Base-by-base conservation (phyloP, 805 yeast species). In the Ascoidea asiatica region DNA sequence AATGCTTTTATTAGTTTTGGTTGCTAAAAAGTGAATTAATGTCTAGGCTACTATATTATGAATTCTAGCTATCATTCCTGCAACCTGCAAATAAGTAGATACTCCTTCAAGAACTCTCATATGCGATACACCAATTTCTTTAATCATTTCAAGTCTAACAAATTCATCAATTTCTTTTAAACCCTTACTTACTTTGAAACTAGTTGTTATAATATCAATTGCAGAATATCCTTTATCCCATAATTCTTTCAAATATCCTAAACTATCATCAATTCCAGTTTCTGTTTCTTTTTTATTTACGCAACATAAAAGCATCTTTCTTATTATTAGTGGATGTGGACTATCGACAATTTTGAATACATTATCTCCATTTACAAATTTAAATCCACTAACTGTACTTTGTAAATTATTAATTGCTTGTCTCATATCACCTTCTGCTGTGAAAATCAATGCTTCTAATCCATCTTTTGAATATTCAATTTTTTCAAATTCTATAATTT, bases 341-440 rank as follows among this genome's bases (percentile, higher is more conserved):
- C 88, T 82, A 59, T 92, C 98, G 2, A 92, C 97, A 47, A 92
- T 85, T 58, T 83, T 86, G 70, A 88, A 92, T 17, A 92, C 98
- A 55, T 89, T 90, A 38, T 84, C 87, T 41, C 87, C 87, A 56
- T 78, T 84, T n/a, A 92, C 96, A 45, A 84, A 71, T 3, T 83
- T 89, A 63, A 89, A 89, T 2, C 98, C 98, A 1, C 96, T 87
- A 29, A 81, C 90, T 0, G 97, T 88, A 56, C 95, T 81, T 59
- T 92, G 98, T 47, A 92, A 60, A 61, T 92, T 92, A 58, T 92
- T 92, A 41, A 92, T 75, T 0, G 97, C 98, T 62, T 92, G 98
- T 61, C 98, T 78, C 98, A 92, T 90, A 59, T 92, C 98, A 48
- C 98, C 98, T 58, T 92, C 98, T 0, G 96, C 94, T 0, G 97